Evolutionary conservation across 1,284 basidiomycete species (phyloP).

Genomic region (Cyathus olla): DNA sequence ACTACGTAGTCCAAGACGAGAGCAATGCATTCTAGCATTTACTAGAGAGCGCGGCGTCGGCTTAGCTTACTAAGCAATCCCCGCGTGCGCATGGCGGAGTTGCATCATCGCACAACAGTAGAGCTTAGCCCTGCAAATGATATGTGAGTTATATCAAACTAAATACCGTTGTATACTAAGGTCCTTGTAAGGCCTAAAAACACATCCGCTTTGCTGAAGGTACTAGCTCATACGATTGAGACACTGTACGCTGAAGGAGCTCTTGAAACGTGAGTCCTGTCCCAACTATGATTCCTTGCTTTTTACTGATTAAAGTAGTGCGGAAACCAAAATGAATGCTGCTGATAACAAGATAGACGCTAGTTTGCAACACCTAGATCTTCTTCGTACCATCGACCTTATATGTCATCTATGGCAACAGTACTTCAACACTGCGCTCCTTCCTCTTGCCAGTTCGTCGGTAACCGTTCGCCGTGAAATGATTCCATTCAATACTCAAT

Average conservation of each 20-base stretch:
- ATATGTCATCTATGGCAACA: slow-evolving; percentile 98
- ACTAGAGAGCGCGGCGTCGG: no score
- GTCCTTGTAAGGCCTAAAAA: slow-evolving; percentile 83
- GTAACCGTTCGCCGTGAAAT: slow-evolving; percentile 94
- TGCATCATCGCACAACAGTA: no score
- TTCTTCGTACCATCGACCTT: slow-evolving; percentile 86
- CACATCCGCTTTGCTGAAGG: slow-evolving; percentile 86
- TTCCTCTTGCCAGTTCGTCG: slow-evolving; percentile 89
- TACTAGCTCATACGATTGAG: slow-evolving; percentile 91
- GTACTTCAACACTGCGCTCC: slow-evolving; percentile 91
- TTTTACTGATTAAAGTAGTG: slow-evolving; percentile 53
- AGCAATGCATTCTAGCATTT: no score
- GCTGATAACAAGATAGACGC: slow-evolving; percentile 86
- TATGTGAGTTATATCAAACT: slow-evolving; percentile 67
- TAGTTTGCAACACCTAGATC: slow-evolving; percentile 75
- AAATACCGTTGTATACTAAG: not conserved
- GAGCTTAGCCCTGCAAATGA: slow-evolving; percentile 87
- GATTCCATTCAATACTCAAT: slow-evolving; percentile 93
- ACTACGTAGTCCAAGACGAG: no score
- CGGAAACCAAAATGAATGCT: slow-evolving; percentile 78
- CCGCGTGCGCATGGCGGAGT: no score
- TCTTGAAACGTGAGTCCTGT: slow-evolving; percentile 83
- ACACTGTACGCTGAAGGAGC: slow-evolving; percentile 92
- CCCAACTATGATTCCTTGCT: slow-evolving; percentile 5
- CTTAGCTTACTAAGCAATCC: no score